Base-by-base conservation (phyloP, 225 moss, liverwort and hornwort genomes). In the Marchantia paleacea region DNA sequence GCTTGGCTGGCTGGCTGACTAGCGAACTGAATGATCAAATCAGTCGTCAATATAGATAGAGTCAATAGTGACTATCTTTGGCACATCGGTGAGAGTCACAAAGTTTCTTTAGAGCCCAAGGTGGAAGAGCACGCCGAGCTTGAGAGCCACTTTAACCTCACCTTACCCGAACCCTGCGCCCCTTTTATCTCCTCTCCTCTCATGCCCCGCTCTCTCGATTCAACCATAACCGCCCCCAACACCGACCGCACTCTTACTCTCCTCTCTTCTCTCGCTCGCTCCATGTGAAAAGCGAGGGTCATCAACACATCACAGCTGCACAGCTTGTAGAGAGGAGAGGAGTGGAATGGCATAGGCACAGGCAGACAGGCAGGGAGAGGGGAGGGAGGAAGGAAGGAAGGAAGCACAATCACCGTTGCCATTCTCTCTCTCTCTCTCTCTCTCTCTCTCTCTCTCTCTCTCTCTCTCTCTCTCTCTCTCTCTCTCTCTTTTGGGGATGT, bases 51-150 rank as follows among this genome's bases (percentile, higher is more conserved):
- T 39, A 5, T 2, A 39, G 39, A 39, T 48, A 8, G 26, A 70
- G 69, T 70, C 69, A 70, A 48, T 70, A 12, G 69, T 70, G 69
- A 39, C 69, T 70, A 70, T 48, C 69, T 70, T 70, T 66, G 25
- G 66, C 66, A 22, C 66, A 66, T 66, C 66, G 29, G 39, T 31
- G 39, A 11, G 15, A 70, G 16, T 20, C 6, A 48, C 13, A 26
- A 66, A 26, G 26, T 6, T 6, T 67, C 66, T 26, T 67, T 67
- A 10, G 12, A 24, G 66, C 66, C 15, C 26, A 26, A 4, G 15
- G 39, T 4, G 19, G 47, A 66, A 47, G 69, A 39, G 69, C 31
- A 70, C 47, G 69, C 69, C 39, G 69, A 70, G 69, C 39, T 47
- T 19, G 15, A 47, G 15, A 47, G 47, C 19, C 28, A 70, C 69